Base-by-base conservation (phyloP, 176 grass and related monocot genomes). In the Lolium multiflorum region DNA sequence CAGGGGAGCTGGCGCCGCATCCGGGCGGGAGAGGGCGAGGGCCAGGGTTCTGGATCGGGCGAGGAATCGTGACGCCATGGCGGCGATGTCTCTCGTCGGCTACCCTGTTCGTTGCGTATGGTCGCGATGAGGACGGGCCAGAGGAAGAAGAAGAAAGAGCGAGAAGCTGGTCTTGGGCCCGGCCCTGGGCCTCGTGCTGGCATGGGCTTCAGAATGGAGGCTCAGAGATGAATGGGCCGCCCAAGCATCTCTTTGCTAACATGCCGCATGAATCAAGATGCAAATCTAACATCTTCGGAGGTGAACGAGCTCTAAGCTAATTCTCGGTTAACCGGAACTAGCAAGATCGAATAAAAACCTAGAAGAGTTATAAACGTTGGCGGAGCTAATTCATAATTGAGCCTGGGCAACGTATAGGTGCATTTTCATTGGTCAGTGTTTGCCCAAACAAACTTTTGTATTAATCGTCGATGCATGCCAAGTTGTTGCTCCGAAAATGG, bases 21-120 rank as follows among this genome's bases (percentile, higher is more conserved):
- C 71, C 3, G 62, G 35, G 52, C 71, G 77, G 90, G 86, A 56
- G 77, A 88, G 77, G 62, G 54, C 71, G 76, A 77, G 62, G 9
- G 54, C 63, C 7, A 85, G 77, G 82, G 44, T 16, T 74, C 56
- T 91, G 71, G 77, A 91, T 88, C 90, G 82, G 52, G 82, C 9
- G 28, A 91, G 61, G 82, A 88, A 55, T 18, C 77, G 86, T 46
- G 86, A 88, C 71, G 82, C 89, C 85, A 91, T 91, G 89, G 57
- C 68, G 16, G 17, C 52, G 52, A 71, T 35, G 41, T 77, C 54
- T 35, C 46, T 51, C 26, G 13, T 10, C 52, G 22, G 12, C 35
- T 16, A 2, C 48, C 49, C 50, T 43, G 13, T 25, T 28, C 37
- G 7, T 51, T 37, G 49, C 17, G 57, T 21, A 31, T 8, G 43